Percentiles rank a stretch among this genome's conserved stretches.
These are phyloP conservation scores for Flaveria sonorensis DNA, from an alignment of 129 eudicot species.

Conservation along the genomic window DNA sequence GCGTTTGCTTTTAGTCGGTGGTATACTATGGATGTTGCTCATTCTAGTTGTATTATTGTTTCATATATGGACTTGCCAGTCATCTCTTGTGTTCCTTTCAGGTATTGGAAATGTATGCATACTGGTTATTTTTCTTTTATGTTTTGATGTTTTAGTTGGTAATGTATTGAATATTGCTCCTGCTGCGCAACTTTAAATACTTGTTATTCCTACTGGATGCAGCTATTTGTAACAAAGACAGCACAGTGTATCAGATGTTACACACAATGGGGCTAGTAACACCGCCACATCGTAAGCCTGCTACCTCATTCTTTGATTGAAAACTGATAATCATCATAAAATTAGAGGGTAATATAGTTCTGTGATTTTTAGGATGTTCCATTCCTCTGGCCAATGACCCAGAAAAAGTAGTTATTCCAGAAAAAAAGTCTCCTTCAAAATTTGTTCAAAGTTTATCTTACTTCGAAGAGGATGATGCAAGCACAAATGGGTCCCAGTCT, in stretches of 20 bases:
- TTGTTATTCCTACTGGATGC: constrained; percentile 22
- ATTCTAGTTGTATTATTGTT: constrained; percentile 69
- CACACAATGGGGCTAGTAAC: constrained; percentile 82
- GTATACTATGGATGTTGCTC: constrained; percentile 85
- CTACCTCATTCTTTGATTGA: not conserved
- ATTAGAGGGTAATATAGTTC: constrained; percentile 12
- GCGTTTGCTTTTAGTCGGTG: constrained; percentile 85
- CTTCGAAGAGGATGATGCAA: constrained; percentile 56
- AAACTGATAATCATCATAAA: not conserved
- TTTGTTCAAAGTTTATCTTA: constrained; percentile 69
- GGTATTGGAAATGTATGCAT: constrained; percentile 43
- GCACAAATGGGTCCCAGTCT: constrained; percentile 56
- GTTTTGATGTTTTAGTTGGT: no score
- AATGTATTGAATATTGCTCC: no score
- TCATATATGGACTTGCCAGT: constrained; percentile 93
- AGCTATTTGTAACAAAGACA: constrained; percentile 93
- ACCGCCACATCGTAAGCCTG: constrained; percentile 85
- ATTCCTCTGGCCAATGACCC: constrained; percentile 83
- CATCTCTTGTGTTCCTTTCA: constrained; percentile 85
- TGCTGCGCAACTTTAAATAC: not conserved
- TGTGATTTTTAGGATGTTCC: constrained; percentile 61
- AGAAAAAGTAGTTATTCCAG: constrained; percentile 65
- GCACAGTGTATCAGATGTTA: constrained; percentile 69
- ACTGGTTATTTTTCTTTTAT: not conserved
- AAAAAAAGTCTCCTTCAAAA: constrained; percentile 54